Evolutionary conservation across 495 filamentous ascomycete species (phyloP), one percentile per base, ranked within the genome.

Genomic region (Viridothelium virens): DNA sequence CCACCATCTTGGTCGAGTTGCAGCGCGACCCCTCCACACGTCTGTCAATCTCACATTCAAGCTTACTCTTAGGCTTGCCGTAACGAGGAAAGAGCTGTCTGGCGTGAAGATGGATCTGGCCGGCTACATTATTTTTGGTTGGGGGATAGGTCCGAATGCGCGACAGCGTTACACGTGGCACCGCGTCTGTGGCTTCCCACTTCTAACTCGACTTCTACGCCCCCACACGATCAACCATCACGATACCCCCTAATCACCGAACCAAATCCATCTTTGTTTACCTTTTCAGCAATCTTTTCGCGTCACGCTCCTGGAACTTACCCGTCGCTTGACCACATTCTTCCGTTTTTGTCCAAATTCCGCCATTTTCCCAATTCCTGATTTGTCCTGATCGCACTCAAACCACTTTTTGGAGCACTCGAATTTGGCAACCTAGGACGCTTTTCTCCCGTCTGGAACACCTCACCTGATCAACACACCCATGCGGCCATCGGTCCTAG

Each of bases 161-260:
- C 25, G 53, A 59, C 53, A 59, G 53, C 53, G 53, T 59, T 59
- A 59, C 53, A 59, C 53, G 53, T 59, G 53, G 53, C 53, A 59
- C 25, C 53, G 53, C 53, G 36, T 31, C 1, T 59, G n/a, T 59
- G 53, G 53, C 31, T 59, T 59, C 53, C 53, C 25, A 59, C 18
- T 59, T 25, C 53, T 9, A 10, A 11, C 14, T 36, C 53, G 53
- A n/a, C 53, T 31, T 34, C 53, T 7, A 11, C 53, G 36, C 53
- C 11, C 33, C 31, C 14, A 10, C 31, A 18, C 7, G 36, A 18
- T 18, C 12, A n/a, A 18, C 11, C 53, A 33, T 7, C 53, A 10
- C 25, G 25, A 25, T 25, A 25, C 25, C 25, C 18, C 48, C 53
- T 31, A 36, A 59, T 59, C 53, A 2, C 6, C 31, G 31, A 11